phyloP scores from a whole-genome alignment of 1,284 basidiomycete genomes.

The Trametes sp. region DNA sequence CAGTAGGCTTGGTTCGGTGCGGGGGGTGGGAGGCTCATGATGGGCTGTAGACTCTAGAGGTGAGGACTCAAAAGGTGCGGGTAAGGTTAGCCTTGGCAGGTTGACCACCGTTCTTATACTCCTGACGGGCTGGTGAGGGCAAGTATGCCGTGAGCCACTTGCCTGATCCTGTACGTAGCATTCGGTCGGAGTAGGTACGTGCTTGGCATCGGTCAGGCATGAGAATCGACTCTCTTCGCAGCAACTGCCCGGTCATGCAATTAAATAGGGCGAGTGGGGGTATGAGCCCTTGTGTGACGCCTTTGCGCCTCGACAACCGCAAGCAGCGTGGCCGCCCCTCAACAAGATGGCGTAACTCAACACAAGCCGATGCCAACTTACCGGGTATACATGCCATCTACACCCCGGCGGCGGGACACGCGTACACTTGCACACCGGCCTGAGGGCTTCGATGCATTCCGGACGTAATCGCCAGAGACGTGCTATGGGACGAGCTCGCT shows the following conservation, averaged over 20 bases:
- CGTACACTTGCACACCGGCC: too few relatives aligned
- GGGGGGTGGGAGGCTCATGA: conserved; percentile 30
- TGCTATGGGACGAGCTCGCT: neutral
- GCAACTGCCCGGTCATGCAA: neutral
- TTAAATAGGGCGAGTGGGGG: neutral
- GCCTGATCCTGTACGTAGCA: neutral
- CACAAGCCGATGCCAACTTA: neutral
- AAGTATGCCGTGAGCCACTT: neutral
- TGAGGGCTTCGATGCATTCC: neutral
- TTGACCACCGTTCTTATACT: neutral
- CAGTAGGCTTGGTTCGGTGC: conserved; percentile 27
- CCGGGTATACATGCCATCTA: neutral
- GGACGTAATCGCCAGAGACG: neutral
- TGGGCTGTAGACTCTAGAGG: neutral
- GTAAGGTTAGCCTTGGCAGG: neutral
- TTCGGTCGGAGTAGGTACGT: neutral
- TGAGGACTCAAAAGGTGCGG: too few relatives aligned
- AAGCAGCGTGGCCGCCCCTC: neutral
- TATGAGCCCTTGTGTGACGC: neutral
- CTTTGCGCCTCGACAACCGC: neutral
- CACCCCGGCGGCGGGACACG: too few relatives aligned
- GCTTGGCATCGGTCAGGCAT: neutral
- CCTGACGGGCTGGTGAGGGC: neutral
- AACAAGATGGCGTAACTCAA: neutral
- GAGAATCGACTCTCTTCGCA: neutral